phyloP scores from a whole-genome alignment of 1,139 yeast species.

The Spathaspora jeffriesii region DNA sequence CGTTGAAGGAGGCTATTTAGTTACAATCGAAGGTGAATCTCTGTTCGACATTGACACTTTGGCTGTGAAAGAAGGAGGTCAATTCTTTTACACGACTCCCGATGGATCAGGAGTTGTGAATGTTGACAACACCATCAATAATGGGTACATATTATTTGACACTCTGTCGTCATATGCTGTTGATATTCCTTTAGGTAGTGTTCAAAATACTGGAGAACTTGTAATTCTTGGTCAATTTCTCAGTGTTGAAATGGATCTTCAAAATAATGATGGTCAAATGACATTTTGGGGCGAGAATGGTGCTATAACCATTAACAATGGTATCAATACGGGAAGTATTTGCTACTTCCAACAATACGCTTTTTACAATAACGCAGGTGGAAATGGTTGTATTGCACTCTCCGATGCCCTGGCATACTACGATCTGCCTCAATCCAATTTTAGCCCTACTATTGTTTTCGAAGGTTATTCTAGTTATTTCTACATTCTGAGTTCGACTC shows the following conservation, averaged over 20 bases:
- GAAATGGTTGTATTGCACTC: constrained; percentile 1
- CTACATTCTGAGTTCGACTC: background rate
- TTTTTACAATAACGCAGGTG: background rate
- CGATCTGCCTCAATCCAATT: background rate
- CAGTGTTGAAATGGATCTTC: background rate
- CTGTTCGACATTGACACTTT: background rate
- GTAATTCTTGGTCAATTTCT: background rate
- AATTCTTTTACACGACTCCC: background rate
- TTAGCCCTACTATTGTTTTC: background rate
- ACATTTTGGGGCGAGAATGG: background rate
- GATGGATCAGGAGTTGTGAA: background rate
- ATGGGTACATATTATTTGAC: background rate
- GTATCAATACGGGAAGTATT: background rate
- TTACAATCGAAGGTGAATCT: background rate
- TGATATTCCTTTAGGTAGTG: background rate
- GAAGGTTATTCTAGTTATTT: background rate
- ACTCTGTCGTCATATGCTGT: background rate
- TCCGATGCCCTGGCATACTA: background rate
- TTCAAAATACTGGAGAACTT: background rate
- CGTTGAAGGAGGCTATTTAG: background rate
- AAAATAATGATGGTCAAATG: background rate
- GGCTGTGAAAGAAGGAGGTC: background rate
- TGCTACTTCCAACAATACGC: background rate
- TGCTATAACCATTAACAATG: background rate
- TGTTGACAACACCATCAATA: background rate